Base-by-base conservation (phyloP, 2,329 filamentous ascomycete species). In the Apiospora kogelbergensis region DNA sequence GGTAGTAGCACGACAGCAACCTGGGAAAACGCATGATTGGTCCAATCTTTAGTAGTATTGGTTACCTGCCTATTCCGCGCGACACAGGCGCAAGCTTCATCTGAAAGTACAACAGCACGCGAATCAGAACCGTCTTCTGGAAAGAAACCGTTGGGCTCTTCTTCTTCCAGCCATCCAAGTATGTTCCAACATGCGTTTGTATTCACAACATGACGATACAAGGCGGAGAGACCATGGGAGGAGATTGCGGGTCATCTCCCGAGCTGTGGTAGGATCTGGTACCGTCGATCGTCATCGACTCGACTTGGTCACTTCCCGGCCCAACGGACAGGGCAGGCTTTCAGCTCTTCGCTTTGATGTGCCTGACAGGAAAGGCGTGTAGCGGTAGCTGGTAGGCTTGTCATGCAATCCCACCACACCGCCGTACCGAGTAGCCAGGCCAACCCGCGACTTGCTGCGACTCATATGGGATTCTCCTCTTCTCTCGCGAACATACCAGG, bases 231-330 rank as follows among this genome's bases (percentile, higher is more conserved):
- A 57, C 48, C 30, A 33, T 33, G 13, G 30, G 26, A 24, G 53
- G 53, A 37, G 53, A 60, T 60, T 60, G 53, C 53, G 53, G 53
- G 53, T 60, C 53, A 60, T 60, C 37, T 37, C 53, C 53, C 53
- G 53, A 37, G 30, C 30, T 37, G 22, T 60, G 53, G 53, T 17
- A 60, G 53, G 53, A 60, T 60, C 53, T 37, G 26, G 53, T 20
- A 20, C 53, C 53, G 53, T 37, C 53, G 53, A 60, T 60, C 53
- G 53, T 60, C 53, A 60, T 60, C 26, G 53, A 60, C 53, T 60
- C 20, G 13, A n/a, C n/a, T n/a, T n/a, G 11, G 11, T 15, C 3
- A 42, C 40, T 42, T 42, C 40, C 40, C 40, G 17, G 40, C 17
- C 40, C 40, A 60, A 60, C 53, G 48, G 48, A 20, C 48, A 57